Conservation (phyloP, 441 rosid genomes). For the Syzygium syzygioides region DNA sequence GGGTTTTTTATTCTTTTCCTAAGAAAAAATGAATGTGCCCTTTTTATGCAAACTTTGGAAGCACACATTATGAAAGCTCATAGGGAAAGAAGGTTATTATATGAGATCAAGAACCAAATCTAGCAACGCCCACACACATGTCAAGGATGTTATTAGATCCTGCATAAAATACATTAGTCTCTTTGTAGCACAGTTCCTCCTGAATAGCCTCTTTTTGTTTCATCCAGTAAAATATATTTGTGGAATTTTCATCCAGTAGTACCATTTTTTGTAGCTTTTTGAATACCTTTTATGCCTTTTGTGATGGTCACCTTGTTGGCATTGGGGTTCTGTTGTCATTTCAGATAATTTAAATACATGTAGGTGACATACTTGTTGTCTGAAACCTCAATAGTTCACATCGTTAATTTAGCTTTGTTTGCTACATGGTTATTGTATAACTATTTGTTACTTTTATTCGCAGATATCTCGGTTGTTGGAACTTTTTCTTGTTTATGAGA, state of each 20-base stretch:
- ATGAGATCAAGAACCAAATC: not conserved
- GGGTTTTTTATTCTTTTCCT: not conserved
- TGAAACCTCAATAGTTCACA: not conserved
- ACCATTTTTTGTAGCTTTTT: not conserved
- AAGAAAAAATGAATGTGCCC: not conserved
- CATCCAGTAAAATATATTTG: not conserved
- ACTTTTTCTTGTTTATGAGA: not conserved
- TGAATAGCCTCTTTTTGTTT: not conserved
- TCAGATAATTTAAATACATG: not conserved
- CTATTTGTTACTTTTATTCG: not conserved
- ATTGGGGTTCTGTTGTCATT: not conserved
- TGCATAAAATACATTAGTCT: not conserved
- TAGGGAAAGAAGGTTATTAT: not conserved
- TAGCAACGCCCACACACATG: fast-evolving
- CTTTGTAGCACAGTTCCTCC: not conserved
- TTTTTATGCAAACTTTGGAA: not conserved
- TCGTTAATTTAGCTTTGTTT: not conserved
- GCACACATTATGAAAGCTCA: not conserved
- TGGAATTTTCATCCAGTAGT: not conserved
- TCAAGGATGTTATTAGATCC: not conserved
- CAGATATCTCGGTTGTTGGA: not conserved
- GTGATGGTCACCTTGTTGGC: not conserved
- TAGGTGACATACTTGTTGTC: not conserved
- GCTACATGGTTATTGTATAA: not conserved
- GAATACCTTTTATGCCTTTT: not conserved